Base-by-base conservation (phyloP, 2,329 filamentous ascomycete genomes). In the Cladophialophora psammophila region DNA sequence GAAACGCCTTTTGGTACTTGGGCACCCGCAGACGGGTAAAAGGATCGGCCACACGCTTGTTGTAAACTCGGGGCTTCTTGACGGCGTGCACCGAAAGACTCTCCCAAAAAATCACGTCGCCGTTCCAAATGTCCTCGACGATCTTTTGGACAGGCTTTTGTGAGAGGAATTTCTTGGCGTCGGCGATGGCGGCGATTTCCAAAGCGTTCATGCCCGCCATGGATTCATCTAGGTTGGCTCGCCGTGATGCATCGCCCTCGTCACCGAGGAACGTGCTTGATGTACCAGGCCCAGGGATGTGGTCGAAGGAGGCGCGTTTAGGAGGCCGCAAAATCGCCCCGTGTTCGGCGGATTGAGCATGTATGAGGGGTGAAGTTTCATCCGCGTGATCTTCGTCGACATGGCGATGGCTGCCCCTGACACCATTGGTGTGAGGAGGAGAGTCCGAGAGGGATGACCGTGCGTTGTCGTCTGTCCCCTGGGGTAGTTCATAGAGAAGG, bases 21-120 rank as follows among this genome's bases (percentile, higher is more conserved):
- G 93, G 93, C 1, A 96, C 93, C 18, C 92, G 83, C 31, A 93
- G 80, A 31, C 93, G 86, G 55, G 90, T 92, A 77, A 91, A 93
- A 1, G 89, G 89, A 74, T 94, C 91, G 34, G 89, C 84, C 13
- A 84, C 87, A 69, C 80, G 82, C 70, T 83, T 81, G 75, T 91
- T 91, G 79, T 95, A 96, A 70, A 91, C 87, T 26, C 90, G 88
- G 1, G 92, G 90, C 74, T 88, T 88, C 78, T 96, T 96, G 65
- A 84, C 86, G 0, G 91, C 88, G 73, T 90, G 82, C 8, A 92
- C 85, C 8, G 87, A 90, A n/a, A 96, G 81, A 5, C 84, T 87
- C 67, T 93, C 90, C 93, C 92, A 96, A 77, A 96, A 95, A 42
- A 94, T 87, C 67, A 96, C 93, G 71, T 94, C 90, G 54, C 93